These are phyloP conservation scores for Tephrocybe rancida DNA, from an alignment of 768 basidiomycete genomes.

Conservation along the genomic window DNA sequence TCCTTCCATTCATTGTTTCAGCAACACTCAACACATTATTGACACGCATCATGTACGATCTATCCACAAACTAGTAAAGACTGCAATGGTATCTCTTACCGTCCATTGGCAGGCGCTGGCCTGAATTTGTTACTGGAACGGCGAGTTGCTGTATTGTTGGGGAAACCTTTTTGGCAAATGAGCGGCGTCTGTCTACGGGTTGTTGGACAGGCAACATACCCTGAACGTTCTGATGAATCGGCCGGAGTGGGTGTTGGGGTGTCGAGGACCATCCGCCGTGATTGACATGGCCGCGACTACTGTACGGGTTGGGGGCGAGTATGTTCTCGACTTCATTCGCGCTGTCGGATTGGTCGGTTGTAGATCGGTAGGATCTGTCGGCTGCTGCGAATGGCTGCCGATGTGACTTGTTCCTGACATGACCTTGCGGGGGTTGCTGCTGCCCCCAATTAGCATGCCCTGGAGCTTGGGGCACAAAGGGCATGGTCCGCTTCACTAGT, in stretches of 20 bases:
- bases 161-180: slow-evolving; percentile 1
- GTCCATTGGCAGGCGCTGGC: slow-evolving; percentile 14
- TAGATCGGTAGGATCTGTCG: slow-evolving; percentile 45
- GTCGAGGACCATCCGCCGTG: slow-evolving; percentile 40
- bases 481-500: slow-evolving; percentile 50
- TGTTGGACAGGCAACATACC: background rate
- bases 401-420: slow-evolving; percentile 39
- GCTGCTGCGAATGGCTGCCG: slow-evolving; percentile 49
- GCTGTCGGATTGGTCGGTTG: slow-evolving; percentile 67
- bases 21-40: background rate
- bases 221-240: slow-evolving; percentile 21
- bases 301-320: slow-evolving; percentile 35
- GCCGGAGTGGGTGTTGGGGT: slow-evolving; percentile 22
- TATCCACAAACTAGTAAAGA: background rate
- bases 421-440: slow-evolving; percentile 30
- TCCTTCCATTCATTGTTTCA: background rate
- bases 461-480: slow-evolving; percentile 26
- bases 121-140: slow-evolving; percentile 20
- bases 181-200: background rate
- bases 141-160: slow-evolving; percentile 9
- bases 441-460: slow-evolving; percentile 30
- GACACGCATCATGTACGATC: slow-evolving; percentile 11
- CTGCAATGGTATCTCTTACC: slow-evolving; percentile 5
- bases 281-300: slow-evolving; percentile 20
- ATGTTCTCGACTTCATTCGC: slow-evolving; percentile 74